These are phyloP conservation scores for Glomus cerebriforme DNA, from an alignment of 192 early-diverging fungal species.

Conservation along the genomic window DNA sequence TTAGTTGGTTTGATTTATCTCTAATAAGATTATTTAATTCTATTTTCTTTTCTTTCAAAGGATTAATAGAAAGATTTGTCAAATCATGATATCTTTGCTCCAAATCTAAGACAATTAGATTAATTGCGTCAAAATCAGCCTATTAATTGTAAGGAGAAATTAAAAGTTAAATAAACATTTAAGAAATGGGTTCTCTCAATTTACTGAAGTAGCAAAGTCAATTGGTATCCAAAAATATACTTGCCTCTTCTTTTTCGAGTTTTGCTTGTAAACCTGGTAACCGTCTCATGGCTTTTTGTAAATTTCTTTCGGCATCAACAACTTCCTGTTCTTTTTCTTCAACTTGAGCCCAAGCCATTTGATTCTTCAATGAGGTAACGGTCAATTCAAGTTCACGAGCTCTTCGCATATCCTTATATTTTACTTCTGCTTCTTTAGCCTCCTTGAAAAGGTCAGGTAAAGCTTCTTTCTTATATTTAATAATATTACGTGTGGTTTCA, in stretches of 20 bases:
- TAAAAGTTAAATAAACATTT: background rate
- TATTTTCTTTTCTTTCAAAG: conserved; percentile 54
- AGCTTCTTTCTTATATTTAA: conserved; percentile 62
- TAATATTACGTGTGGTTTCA: conserved; percentile 51
- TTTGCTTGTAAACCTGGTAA: background rate
- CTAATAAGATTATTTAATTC: conserved; percentile 41
- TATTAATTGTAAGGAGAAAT: background rate
- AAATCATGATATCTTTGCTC: conserved; percentile 42
- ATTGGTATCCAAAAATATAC: conserved; percentile 23
- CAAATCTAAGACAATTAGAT: conserved; percentile 38
- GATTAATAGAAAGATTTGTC: conserved; percentile 39
- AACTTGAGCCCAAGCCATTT: conserved; percentile 79
- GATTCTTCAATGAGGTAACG: conserved; percentile 61
- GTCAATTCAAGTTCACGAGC: conserved; percentile 57
- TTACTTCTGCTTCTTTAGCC: conserved; percentile 64
- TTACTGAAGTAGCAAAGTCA: too few relatives aligned
- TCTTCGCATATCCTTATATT: conserved; percentile 67
- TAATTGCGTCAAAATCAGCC: conserved; percentile 38
- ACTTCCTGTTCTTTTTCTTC: conserved; percentile 51
- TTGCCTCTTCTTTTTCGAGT: conserved; percentile 28
- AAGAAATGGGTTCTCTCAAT: too few relatives aligned
- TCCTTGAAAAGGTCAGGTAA: conserved; percentile 73
- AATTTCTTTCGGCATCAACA: background rate
- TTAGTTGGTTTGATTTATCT: conserved; percentile 52
- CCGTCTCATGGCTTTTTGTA: background rate